Base-by-base conservation (phyloP, 208 protist species). In the Trypanosoma lewisi region DNA sequence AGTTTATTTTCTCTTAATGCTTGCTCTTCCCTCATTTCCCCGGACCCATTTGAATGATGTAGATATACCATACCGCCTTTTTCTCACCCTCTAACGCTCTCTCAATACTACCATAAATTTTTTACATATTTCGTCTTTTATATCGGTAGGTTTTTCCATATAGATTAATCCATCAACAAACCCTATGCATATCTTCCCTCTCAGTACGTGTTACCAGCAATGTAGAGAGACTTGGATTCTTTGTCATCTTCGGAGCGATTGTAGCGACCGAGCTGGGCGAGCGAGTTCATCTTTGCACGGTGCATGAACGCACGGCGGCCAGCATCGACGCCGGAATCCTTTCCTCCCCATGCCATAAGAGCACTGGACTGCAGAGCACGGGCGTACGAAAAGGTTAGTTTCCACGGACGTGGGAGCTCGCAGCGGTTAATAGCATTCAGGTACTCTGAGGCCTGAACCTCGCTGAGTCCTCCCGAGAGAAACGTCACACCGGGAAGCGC, bases 391-490 rank as follows among this genome's bases (percentile, higher is more conserved):
- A 99, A 99, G 54, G 81, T 89, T 33, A 99, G 58, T 28, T 67
- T 59, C 97, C 96, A 98, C 53, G 94, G 94, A 33, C 80, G 80
- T 17, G 63, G 74, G 17, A 73, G 50, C 50, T 67, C 7, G 70
- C 56, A 31, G 33, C 28, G 44, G 89, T 99, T 98, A 31, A 99
- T 99, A 21, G 90, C 96, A 81, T 98, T 97, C 33, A 99, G 85
- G 81, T 98, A 95, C 66, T 86, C 75, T 25, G 95, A 96, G 21
- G 97, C 95, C 81, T 98, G 91, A 37, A 96, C 78, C 72, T 98
- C 97, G 65, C 86, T 93, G 67, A 98, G 93, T 42, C 98, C 98
- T 45, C 98, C 98, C 49, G 96, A 99, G 12, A 99, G 85, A 78
- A 98, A 98, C 36, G 79, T 84, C 50, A 99, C 83, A 41, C 95